phyloP scores from a whole-genome alignment of 805 yeast genomes.

The Saccharomycopsis capsularis region DNA sequence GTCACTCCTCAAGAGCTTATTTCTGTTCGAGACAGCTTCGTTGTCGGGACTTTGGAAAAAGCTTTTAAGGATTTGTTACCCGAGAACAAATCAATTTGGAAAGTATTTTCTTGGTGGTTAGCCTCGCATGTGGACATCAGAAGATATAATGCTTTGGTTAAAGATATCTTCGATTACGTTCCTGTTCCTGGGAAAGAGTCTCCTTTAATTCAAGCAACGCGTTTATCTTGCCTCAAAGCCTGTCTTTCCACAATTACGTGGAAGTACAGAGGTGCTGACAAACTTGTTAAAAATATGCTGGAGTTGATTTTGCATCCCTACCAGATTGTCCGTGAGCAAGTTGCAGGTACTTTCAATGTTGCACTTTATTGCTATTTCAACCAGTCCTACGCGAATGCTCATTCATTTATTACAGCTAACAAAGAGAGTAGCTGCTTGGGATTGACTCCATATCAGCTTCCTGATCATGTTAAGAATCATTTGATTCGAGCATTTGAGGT shows the following conservation, averaged over 20 bases:
- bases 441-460: conserved; percentile 27
- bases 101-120: conserved; percentile 65
- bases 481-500: conserved; percentile 39
- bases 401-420: conserved; percentile 36
- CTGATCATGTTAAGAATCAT: conserved; percentile 29
- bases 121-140: conserved; percentile 62
- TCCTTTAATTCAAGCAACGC: conserved; percentile 58
- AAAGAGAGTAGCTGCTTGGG: conserved; percentile 32
- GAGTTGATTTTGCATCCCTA: conserved; percentile 54
- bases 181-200: conserved; percentile 47
- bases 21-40: conserved; percentile 37
- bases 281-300: conserved; percentile 39
- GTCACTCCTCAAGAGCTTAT: conserved; percentile 32
- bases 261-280: conserved; percentile 46
- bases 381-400: conserved; percentile 35
- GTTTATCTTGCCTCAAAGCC: conserved; percentile 49
- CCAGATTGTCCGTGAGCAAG: conserved; percentile 60
- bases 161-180: conserved; percentile 26
- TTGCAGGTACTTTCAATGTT: conserved; percentile 53
- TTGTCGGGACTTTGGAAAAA: conserved; percentile 37
- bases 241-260: conserved; percentile 45
- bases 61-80: conserved; percentile 63
- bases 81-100: conserved; percentile 70
- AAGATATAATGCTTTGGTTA: conserved; percentile 46
- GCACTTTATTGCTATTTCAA: conserved; percentile 32